These are phyloP conservation scores for Streptanthus diversifolius DNA, from an alignment of 345 rosid species.

Conservation along the genomic window DNA sequence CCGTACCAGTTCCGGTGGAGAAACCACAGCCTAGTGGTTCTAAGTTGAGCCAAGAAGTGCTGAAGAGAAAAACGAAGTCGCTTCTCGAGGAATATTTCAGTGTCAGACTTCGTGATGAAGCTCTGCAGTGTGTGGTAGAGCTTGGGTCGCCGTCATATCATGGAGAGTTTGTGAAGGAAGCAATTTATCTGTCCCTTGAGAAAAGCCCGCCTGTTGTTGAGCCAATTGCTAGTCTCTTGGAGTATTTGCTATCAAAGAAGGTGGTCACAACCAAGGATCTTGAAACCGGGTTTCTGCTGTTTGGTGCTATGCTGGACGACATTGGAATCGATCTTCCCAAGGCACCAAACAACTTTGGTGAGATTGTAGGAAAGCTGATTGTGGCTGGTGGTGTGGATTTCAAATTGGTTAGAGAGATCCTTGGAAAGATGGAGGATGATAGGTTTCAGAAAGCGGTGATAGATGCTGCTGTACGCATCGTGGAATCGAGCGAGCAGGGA, in stretches of 20 bases:
- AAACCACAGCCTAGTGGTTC: slow-evolving; percentile 32
- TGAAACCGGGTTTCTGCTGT: slow-evolving; percentile 53
- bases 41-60: slow-evolving; percentile 41
- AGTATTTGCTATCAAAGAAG: slow-evolving; percentile 44
- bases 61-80: slow-evolving; percentile 47
- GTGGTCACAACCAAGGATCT: slow-evolving; percentile 50
- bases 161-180: slow-evolving; percentile 71
- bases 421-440: slow-evolving; percentile 60
- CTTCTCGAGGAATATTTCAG: slow-evolving; percentile 67
- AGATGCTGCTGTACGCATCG: slow-evolving; percentile 28
- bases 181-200: slow-evolving; percentile 56
- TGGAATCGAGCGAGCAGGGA: slow-evolving; percentile 29
- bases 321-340: slow-evolving; percentile 78
- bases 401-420: slow-evolving; percentile 47
- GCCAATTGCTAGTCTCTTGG: slow-evolving; percentile 45
- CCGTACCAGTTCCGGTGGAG: slow-evolving; percentile 30
- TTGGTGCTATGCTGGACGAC: slow-evolving; percentile 63
- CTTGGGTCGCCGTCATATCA: slow-evolving; percentile 57
- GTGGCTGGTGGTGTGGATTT: slow-evolving; percentile 53
- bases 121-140: slow-evolving; percentile 59
- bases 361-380: slow-evolving; percentile 56
- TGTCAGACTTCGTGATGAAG: slow-evolving; percentile 52
- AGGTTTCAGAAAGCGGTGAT: slow-evolving; percentile 42
- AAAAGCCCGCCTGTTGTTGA: slow-evolving; percentile 57
- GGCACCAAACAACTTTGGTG: slow-evolving; percentile 73